A percentile compares a stretch with the other conserved stretches of the same genome.
Conservation (phyloP, 495 filamentous ascomycete genomes). For the Rusavskia elegans region DNA sequence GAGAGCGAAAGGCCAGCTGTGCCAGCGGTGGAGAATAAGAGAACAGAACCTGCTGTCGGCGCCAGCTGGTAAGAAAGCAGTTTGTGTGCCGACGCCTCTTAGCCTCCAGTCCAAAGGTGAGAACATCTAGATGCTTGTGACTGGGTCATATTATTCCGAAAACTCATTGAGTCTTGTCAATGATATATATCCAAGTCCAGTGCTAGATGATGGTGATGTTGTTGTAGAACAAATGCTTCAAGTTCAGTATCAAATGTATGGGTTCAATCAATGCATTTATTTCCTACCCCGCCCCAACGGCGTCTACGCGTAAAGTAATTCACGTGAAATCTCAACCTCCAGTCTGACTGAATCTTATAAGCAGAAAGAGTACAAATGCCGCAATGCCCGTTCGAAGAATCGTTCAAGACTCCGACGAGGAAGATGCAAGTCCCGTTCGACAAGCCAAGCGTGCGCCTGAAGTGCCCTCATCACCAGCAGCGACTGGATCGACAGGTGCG, state of each 20-base stretch:
- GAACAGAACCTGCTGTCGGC: not conserved
- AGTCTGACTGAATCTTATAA: not conserved
- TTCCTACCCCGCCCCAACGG: too few relatives aligned
- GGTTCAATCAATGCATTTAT: too few relatives aligned
- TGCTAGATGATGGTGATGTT: too few relatives aligned
- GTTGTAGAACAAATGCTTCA: too few relatives aligned
- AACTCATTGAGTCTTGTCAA: too few relatives aligned
- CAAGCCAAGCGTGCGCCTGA: conserved; percentile 4
- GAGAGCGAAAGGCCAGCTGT: not conserved
- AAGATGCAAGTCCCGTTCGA: conserved; percentile 19
- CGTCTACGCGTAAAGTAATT: too few relatives aligned
- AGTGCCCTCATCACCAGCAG: not conserved
- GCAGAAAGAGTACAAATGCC: not conserved
- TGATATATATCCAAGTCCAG: too few relatives aligned
- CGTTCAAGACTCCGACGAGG: conserved; percentile 36
- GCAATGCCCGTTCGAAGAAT: conserved; percentile 20
- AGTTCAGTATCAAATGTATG: too few relatives aligned
- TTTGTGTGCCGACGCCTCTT: too few relatives aligned
- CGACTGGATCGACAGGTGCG: not conserved
- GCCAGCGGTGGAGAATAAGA: not conserved
- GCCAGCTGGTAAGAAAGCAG: not conserved
- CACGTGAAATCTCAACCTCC: not conserved
- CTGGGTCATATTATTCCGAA: too few relatives aligned
- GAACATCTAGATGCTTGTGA: too few relatives aligned
- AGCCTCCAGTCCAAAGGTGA: too few relatives aligned